Evolutionary conservation across 768 basidiomycete genomes (phyloP), one percentile per base, ranked within the genome.

Genomic region (Trametes gibbosa): DNA sequence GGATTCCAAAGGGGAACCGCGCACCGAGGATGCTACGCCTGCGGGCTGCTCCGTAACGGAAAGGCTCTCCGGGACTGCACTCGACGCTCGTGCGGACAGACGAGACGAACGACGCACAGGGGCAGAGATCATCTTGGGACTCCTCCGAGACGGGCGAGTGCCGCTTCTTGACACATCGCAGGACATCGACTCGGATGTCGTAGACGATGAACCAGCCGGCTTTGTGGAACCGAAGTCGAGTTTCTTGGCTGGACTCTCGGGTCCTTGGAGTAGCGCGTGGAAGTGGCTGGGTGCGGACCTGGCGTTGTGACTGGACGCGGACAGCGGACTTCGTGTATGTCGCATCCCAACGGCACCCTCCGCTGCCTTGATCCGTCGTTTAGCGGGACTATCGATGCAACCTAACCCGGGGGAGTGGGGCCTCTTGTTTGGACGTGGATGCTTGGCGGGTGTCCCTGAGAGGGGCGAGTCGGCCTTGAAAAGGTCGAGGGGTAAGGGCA

Each of bases 291-390:
- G 71, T 57, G 63, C 76, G 66, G 68, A 79, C 69, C 62, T 72
- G 49, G 53, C 66, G 50, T 68, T 79, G 73, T 72, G 81, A 71
- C 56, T 49, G 17, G 76, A 78, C 73, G 58, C 65, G 54, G 56
- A 79, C 13, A 74, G 55, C 25, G 78, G 71, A 57, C 65, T 75
- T 59, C 76, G 77, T 53, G 66, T 46, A 65, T 73, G 77, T 52
- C 72, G 69, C 4, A 75, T 70, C 32, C 75, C 71, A 42, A 75
- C 72, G 8, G 81, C 72, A 54, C 79, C 84, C 65, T 84, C 84
- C 48, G 76, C 76, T 64, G 75, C 76, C 61, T 88, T 75, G 49
- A 89, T 81, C 53, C 88, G 83, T 50, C 88, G 84, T 68, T 90
- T 90, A 27, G 84, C 77, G 21, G 88, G 85, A 64, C 82, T 87